These are phyloP conservation scores for Trichoderma parareesei DNA, from an alignment of 495 filamentous ascomycete species.

Conservation along the genomic window DNA sequence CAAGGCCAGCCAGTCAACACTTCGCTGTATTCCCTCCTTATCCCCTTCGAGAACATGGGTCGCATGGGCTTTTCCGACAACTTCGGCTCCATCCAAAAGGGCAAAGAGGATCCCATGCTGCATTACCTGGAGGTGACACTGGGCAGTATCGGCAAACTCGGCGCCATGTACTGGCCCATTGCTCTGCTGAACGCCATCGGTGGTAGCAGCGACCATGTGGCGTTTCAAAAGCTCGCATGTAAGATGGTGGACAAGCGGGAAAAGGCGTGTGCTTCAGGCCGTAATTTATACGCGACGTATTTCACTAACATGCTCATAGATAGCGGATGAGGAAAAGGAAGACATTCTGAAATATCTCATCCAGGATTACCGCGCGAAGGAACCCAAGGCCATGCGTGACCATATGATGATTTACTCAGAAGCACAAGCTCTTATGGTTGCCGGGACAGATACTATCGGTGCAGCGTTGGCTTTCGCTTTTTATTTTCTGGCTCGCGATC, in stretches of 20 bases:
- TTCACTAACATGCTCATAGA: background rate
- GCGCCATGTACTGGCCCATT: conserved; percentile 18
- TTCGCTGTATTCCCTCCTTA: conserved; percentile 17
- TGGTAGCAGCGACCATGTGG: conserved; percentile 9
- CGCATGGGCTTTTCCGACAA: conserved; percentile 17
- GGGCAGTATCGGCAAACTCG: conserved; percentile 13
- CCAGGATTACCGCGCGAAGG: conserved; percentile 14
- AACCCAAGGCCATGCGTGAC: conserved; percentile 17
- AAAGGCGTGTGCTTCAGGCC: conserved; percentile 10
- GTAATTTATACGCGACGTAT: background rate
- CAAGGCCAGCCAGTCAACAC: conserved; percentile 15
- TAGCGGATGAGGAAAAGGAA: conserved; percentile 6
- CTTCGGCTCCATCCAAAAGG: conserved; percentile 14
- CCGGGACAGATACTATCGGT: conserved; percentile 19
- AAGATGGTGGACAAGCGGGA: conserved; percentile 15
- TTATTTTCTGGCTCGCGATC: conserved; percentile 16
- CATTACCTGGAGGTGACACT: conserved; percentile 20
- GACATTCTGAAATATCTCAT: conserved; percentile 19
- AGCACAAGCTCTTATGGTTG: conserved; percentile 16
- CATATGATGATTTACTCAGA: conserved; percentile 16
- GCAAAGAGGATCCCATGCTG: conserved; percentile 17
- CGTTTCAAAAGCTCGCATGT: conserved; percentile 15
- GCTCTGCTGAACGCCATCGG: conserved; percentile 10
- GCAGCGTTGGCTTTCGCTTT: conserved; percentile 15
- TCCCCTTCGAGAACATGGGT: conserved; percentile 21